phyloP scores from a whole-genome alignment of 768 basidiomycete genomes.

The Coprinopsis strossmayeri region DNA sequence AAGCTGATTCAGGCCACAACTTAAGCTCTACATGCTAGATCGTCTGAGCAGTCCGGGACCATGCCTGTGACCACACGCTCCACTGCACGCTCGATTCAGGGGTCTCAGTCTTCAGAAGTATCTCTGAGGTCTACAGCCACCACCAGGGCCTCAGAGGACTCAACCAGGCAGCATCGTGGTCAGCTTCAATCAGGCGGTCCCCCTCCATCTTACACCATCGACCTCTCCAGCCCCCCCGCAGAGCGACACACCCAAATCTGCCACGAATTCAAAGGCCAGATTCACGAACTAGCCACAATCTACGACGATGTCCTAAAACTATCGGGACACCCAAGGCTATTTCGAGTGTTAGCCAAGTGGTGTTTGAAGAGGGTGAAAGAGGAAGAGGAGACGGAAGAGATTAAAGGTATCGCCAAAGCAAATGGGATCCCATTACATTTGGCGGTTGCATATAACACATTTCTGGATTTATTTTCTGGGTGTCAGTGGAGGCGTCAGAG shows the following conservation, averaged over 20 bases:
- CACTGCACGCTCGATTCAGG: too few species aligned
- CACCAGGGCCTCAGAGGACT: too few species aligned
- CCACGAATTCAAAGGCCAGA: conserved; percentile 20
- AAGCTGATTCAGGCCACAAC: too few species aligned
- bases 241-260: conserved; percentile 26
- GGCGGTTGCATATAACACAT: conserved; percentile 32
- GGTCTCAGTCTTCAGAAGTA: too few species aligned
- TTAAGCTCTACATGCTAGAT: too few species aligned
- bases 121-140: too few species aligned
- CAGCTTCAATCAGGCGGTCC: neutral
- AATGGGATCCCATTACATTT: conserved; percentile 25
- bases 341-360: conserved; percentile 18
- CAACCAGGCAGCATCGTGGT: too few species aligned
- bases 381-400: conserved; percentile 27
- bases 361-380: conserved; percentile 24
- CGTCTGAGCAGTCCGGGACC: too few species aligned
- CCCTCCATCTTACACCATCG: conserved; percentile 18
- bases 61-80: too few species aligned
- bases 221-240: conserved; percentile 26
- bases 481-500: conserved; percentile 29
- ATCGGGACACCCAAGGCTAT: conserved; percentile 19
- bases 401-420: conserved; percentile 23
- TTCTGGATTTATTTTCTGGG: conserved; percentile 31
- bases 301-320: conserved; percentile 22
- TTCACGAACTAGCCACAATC: conserved; percentile 20